Conservation (phyloP, 2,329 filamentous ascomycete genomes). For the Diaporthe sp. region DNA sequence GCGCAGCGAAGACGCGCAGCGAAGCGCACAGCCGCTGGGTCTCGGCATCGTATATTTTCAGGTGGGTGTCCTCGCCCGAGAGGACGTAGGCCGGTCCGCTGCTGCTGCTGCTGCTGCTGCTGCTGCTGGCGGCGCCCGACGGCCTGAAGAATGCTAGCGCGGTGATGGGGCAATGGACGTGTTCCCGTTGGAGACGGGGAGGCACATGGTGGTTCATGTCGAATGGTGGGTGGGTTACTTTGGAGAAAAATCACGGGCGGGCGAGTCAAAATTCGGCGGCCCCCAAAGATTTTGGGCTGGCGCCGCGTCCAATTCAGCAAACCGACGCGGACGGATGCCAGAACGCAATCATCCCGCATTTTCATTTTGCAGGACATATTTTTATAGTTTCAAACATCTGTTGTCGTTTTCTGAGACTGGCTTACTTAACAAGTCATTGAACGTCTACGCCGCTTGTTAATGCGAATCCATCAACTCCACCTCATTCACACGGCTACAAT, state of each 20-base stretch:
- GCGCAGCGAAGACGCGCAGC: conserved; percentile 72
- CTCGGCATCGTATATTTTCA: conserved; percentile 65
- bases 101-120: conserved; percentile 43
- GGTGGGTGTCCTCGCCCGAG: conserved; percentile 70
- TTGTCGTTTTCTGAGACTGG: neutral
- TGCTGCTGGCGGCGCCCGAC: conserved; percentile 41
- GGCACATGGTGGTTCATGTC: conserved; percentile 37
- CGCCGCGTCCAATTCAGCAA: neutral
- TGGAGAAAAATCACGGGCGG: conserved; percentile 10
- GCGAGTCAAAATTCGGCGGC: conserved; percentile 28
- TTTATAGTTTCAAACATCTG: too few species aligned
- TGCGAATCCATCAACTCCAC: neutral
- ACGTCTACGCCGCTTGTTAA: neutral
- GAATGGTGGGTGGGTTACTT: conserved; percentile 10
- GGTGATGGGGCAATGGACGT: conserved; percentile 69
- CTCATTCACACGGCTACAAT: neutral
- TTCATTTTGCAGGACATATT: neutral
- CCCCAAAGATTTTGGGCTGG: neutral
- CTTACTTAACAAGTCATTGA: neutral
- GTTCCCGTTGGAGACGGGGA: conserved; percentile 48
- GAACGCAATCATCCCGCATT: neutral
- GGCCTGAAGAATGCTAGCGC: conserved; percentile 66
- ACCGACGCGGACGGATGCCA: neutral
- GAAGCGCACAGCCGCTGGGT: conserved; percentile 54
- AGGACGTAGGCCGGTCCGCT: conserved; percentile 60